These are phyloP conservation scores for Voacanga thouarsii DNA, from an alignment of 257 asterid species.

Conservation along the genomic window DNA sequence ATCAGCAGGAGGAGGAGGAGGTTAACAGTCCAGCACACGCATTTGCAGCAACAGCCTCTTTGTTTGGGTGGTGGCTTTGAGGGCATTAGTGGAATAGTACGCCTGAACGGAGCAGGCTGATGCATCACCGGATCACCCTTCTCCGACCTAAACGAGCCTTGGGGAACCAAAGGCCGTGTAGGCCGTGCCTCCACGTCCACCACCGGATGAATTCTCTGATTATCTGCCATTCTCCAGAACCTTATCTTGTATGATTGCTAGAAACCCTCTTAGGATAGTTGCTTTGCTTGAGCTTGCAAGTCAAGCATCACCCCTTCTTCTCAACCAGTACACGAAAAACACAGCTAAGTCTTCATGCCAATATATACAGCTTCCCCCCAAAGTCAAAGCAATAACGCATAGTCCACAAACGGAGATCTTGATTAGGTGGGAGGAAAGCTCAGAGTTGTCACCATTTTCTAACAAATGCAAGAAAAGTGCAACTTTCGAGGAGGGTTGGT, in stretches of 20 bases:
- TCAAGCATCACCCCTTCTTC: background rate
- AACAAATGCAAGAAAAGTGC: background rate
- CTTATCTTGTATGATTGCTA: background rate
- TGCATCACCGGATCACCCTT: slow-evolving; percentile 28
- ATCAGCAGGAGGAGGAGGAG: slow-evolving; percentile 54
- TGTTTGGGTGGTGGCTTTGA: slow-evolving; percentile 22
- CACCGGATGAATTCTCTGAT: slow-evolving; percentile 65
- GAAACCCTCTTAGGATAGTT: background rate
- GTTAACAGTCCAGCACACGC: slow-evolving; percentile 74
- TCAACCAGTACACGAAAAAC: background rate
- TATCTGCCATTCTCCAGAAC: slow-evolving; percentile 33
- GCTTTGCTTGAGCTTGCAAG: background rate
- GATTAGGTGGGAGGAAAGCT: background rate
- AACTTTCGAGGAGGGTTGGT: background rate
- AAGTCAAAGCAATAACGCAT: background rate
- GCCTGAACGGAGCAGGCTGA: slow-evolving; percentile 31
- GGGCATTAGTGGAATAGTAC: slow-evolving; percentile 22
- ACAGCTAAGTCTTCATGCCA: background rate
- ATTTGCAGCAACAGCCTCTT: slow-evolving; percentile 49
- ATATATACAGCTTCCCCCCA: background rate
- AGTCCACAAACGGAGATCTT: background rate
- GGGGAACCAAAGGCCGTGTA: slow-evolving; percentile 32
- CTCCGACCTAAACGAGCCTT: slow-evolving; percentile 30
- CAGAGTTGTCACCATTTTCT: background rate
- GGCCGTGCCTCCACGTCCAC: slow-evolving; percentile 47